phyloP scores from a whole-genome alignment of 2,329 filamentous ascomycete genomes.

The Rhynchosporium agropyri region DNA sequence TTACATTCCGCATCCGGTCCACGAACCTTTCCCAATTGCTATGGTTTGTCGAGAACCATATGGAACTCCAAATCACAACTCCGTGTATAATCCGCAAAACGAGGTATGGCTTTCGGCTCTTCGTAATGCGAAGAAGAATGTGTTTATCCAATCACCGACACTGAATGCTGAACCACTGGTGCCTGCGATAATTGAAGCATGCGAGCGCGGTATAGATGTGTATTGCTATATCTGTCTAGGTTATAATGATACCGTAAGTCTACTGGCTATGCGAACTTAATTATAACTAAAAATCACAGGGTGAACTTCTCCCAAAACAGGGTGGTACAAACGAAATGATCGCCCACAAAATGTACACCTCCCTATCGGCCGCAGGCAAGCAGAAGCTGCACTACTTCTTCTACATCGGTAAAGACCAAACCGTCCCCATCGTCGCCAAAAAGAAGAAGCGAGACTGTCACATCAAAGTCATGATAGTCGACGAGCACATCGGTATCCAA shows the following conservation, averaged over 20 bases:
- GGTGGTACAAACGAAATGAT: constrained; percentile 77
- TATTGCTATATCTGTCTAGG: constrained; percentile 74
- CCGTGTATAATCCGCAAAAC: constrained; percentile 70
- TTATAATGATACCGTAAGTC: constrained; percentile 70
- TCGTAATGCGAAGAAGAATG: constrained; percentile 59
- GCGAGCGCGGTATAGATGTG: constrained; percentile 68
- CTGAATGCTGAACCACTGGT: constrained; percentile 72
- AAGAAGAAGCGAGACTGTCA: constrained; percentile 71
- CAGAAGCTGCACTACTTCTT: constrained; percentile 62
- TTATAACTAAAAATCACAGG: constrained; percentile 44
- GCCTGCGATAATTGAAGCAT: constrained; percentile 63
- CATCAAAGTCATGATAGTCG: constrained; percentile 76
- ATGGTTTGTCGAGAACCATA: constrained; percentile 71
- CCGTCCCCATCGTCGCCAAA: constrained; percentile 64
- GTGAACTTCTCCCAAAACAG: constrained; percentile 74
- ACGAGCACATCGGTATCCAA: constrained; percentile 68
- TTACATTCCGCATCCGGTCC: constrained; percentile 58
- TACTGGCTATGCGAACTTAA: neutral
- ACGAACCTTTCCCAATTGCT: constrained; percentile 68
- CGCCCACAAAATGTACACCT: constrained; percentile 59
- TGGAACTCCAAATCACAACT: constrained; percentile 62
- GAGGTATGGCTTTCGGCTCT: constrained; percentile 73
- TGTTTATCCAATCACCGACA: constrained; percentile 81
- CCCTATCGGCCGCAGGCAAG: constrained; percentile 53
- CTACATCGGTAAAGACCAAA: constrained; percentile 76